These are phyloP conservation scores for Chaetomium sp. DNA, from an alignment of 2,329 filamentous ascomycete species.

Conservation along the genomic window DNA sequence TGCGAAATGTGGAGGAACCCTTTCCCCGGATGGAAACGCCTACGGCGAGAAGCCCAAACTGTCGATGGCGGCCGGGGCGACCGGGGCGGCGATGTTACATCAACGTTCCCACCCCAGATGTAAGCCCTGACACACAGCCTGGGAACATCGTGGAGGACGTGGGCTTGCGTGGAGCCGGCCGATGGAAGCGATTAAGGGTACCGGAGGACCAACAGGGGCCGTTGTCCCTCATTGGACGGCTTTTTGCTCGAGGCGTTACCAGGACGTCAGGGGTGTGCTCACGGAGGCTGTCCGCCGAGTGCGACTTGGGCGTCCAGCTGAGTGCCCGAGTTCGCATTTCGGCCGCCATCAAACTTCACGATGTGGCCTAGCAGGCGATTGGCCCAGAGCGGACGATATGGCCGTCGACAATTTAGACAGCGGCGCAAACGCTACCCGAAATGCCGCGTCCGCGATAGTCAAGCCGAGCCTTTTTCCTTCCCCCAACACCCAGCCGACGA, in stretches of 20 bases:
- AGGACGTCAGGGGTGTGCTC: conserved; percentile 8
- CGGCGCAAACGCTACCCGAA: conserved; percentile 6
- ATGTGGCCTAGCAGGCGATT: background rate
- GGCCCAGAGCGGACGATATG: background rate
- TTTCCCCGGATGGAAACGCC: conserved; percentile 1
- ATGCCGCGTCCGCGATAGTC: background rate
- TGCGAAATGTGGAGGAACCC: no score
- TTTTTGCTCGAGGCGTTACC: conserved; percentile 1
- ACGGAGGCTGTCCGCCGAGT: conserved; percentile 24
- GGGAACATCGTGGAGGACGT: conserved; percentile 13
- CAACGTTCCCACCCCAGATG: conserved; percentile 7
- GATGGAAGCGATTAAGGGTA: conserved; percentile 21
- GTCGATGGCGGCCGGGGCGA: conserved; percentile 13
- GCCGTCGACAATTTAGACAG: background rate
- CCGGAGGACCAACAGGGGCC: conserved; percentile 15
- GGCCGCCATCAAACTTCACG: no score
- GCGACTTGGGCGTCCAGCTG: conserved; percentile 12
- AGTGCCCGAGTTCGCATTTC: background rate
- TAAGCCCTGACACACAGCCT: conserved; percentile 4
- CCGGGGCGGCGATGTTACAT: conserved; percentile 20
- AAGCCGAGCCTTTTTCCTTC: background rate
- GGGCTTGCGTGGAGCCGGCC: conserved; percentile 14
- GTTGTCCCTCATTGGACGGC: conserved; percentile 22
- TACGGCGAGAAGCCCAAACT: conserved; percentile 17
- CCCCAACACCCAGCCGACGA: background rate